Evolutionary conservation across 2,329 filamentous ascomycete genomes (phyloP).

Genomic region (Pyrenochaeta sp.): DNA sequence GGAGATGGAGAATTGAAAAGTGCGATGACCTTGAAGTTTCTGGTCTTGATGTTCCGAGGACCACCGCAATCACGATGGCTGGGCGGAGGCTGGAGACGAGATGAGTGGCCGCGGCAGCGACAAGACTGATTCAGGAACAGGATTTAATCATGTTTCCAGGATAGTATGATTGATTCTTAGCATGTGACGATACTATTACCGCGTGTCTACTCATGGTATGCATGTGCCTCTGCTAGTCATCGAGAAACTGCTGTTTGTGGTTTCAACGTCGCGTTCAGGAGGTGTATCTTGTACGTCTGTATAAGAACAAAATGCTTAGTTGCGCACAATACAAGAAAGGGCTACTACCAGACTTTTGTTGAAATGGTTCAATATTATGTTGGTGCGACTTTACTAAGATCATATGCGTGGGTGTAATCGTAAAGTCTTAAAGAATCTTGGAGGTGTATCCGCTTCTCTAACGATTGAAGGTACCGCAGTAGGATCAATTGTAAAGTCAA

Average conservation of each 20-base stretch:
- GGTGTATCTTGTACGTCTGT: too few species aligned
- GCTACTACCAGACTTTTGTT: too few species aligned
- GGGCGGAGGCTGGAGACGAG: constrained; percentile 11
- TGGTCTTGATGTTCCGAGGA: background rate
- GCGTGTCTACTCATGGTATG: background rate
- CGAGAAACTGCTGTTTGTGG: background rate
- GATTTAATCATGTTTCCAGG: background rate
- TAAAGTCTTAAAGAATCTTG: too few species aligned
- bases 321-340: too few species aligned
- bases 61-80: constrained; percentile 22
- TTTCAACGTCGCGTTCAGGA: background rate
- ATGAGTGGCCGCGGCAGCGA: background rate
- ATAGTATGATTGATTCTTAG: background rate
- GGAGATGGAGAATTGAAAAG: constrained; percentile 2
- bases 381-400: too few species aligned
- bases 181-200: background rate
- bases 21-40: background rate
- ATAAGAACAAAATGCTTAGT: too few species aligned
- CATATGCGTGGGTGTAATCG: too few species aligned
- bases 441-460: too few species aligned
- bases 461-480: too few species aligned
- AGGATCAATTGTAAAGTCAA: too few species aligned
- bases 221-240: background rate
- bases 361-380: too few species aligned
- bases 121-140: background rate